Percentiles rank a stretch among this genome's conserved stretches.
Evolutionary conservation across 768 basidiomycete genomes (phyloP).

Genomic region (Cubamyces lactineus): DNA sequence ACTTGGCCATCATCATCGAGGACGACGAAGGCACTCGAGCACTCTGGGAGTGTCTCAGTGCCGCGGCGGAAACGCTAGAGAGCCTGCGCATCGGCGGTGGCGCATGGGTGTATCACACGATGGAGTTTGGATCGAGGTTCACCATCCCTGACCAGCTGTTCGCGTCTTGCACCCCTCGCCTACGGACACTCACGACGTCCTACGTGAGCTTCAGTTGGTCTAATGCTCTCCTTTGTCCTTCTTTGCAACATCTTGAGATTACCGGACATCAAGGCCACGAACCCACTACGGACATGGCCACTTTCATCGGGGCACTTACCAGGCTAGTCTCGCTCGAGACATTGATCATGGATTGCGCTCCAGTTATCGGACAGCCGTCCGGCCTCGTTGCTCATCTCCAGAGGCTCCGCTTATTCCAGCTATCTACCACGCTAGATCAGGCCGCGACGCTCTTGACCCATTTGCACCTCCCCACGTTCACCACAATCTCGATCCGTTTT

Average conservation of each 20-base stretch:
- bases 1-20: constrained; percentile 4
- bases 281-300: neutral
- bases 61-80: neutral
- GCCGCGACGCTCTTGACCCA: neutral
- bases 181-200: constrained; percentile 1
- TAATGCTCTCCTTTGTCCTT: neutral
- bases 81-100: constrained; percentile 3
- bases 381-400: neutral
- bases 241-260: constrained; percentile 3
- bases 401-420: neutral
- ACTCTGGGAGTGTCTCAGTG: neutral
- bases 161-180: neutral
- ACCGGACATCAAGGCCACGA: neutral
- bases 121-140: neutral
- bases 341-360: neutral
- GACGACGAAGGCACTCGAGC: neutral
- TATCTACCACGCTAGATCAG: neutral
- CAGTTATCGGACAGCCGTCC: neutral
- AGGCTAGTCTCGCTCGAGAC: neutral
- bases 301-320: neutral
- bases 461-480: neutral
- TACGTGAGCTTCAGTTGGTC: constrained; percentile 9
- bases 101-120: constrained; percentile 1
- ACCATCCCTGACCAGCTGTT: constrained; percentile 3
- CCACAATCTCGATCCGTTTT: neutral